Evolutionary conservation across 208 protist species (phyloP), one percentile per base, ranked within the genome.

Genomic region (Leishmania tropica): DNA sequence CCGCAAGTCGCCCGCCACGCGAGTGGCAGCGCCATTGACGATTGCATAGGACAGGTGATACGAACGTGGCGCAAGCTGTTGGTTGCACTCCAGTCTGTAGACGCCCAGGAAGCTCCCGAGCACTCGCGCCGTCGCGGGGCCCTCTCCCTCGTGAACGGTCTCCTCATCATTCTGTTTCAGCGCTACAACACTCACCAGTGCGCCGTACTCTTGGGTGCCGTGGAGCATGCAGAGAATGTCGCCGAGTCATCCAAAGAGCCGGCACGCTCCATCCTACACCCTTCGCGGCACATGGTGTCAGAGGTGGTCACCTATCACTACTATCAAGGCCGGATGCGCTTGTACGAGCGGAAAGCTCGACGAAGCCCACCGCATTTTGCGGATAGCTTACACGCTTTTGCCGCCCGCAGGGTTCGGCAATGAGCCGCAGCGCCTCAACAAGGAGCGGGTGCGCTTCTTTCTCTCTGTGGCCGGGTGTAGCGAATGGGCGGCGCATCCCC

Each of bases 121-220:
- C 89, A 95, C 85, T 96, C 94, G 35, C 90, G 94, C 13, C 92
- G 94, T 40, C 94, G 94, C 48, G 94, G 94, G 37, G 92, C 92
- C 1, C 85, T 97, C 21, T 81, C 92, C 3, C 87, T 96, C 7
- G 92, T 94, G 71, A 97, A 97, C 80, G 94, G 94, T 13, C 88
- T 97, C 5, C 72, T 97, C 17, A 89, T 85, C 67, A 94, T 95
- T 48, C 84, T 97, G 3, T 96, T 97, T 76, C 84, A 90, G 62
- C 88, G 89, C 51, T 89, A 95, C 87, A 96, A 95, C 85, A 96
- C 91, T 5, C 93, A 96, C 72, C 94, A 97, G 78, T 97, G 94
- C 70, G 85, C 80, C 24, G 85, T 91, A 40, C 87, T 97, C 37
- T 60, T 97, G 5, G 85, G 89, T 42, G 81, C 89, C 42, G 90